Base-by-base conservation (phyloP, 768 basidiomycete genomes). In the Mycena rebaudengoi region DNA sequence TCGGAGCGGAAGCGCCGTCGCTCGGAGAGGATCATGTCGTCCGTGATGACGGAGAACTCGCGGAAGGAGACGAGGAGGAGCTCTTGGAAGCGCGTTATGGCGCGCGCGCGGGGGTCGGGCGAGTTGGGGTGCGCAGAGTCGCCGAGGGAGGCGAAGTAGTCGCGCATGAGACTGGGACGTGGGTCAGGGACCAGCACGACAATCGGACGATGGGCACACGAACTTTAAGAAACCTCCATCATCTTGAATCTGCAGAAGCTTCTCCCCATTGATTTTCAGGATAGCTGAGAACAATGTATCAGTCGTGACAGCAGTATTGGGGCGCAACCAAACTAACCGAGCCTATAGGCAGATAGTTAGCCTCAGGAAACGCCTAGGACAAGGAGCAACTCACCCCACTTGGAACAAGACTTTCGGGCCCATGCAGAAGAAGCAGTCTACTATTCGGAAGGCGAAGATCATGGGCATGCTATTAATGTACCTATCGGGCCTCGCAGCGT, bases 401-500 rank as follows among this genome's bases (percentile, higher is more conserved):
- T 99, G 98, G 82, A 99, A 99, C 40, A 99, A 80, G 2, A 99
- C 98, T 70, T 97, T 99, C 0, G 96, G 95, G 0, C 98, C 98
- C 97, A 99, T 98, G 69, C 95, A 96, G 79, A 98, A 91, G 82
- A 98, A 96, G 74, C 96, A 98, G 74, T 99, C 96, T 3, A 96
- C 95, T 72, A 98, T 94, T 30, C 98, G 88, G 82, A 98, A 99
- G 0, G 97, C 97, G 71, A 99, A 99, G 40, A 99, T 89, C 87
- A 99, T 91, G 2, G 96, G 94, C 94, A 96, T 95, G 73, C 91
- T 94, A 77, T 95, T 95, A 74, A 95, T 95, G 71, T 86, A 95
- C 71, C 93, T 91, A 67, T 25, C 25, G 2, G 35, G n/a, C n/a
- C n/a, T n/a, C n/a, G 26, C 18, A 60, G 45, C 4, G 25, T 28